Percentiles rank a stretch among this genome's conserved stretches.
phyloP scores from a whole-genome alignment of 2,329 filamentous ascomycete genomes.

The Rutstroemia sp. region DNA sequence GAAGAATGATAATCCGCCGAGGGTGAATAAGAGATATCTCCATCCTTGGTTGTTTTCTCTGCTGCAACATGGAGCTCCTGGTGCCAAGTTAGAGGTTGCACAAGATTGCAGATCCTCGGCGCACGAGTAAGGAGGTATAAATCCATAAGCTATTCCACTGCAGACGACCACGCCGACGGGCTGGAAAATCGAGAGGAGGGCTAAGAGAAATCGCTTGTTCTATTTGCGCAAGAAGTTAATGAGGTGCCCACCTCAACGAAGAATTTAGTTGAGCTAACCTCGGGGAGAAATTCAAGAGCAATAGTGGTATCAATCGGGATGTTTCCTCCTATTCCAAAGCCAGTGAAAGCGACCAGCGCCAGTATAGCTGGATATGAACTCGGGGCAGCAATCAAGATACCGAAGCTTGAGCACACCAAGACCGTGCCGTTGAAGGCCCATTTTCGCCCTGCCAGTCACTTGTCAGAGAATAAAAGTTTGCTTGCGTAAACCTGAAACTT shows the following conservation, averaged over 20 bases:
- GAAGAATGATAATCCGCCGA: constrained; percentile 46
- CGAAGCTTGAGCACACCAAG: constrained; percentile 18
- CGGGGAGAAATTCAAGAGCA: constrained; percentile 23
- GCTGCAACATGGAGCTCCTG: constrained; percentile 20
- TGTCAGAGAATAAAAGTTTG: neutral
- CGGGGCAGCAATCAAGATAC: constrained; percentile 15
- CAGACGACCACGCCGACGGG: constrained; percentile 22
- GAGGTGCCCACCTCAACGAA: neutral
- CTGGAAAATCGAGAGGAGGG: constrained; percentile 23
- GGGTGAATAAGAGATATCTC: constrained; percentile 48
- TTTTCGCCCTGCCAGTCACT: constrained; percentile 12
- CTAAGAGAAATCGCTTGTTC: constrained; percentile 22
- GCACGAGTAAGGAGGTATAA: constrained; percentile 19
- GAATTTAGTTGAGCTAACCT: constrained; percentile 7
- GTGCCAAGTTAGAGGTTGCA: constrained; percentile 16
- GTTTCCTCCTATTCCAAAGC: constrained; percentile 25
- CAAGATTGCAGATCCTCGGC: constrained; percentile 10
- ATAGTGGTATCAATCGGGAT: constrained; percentile 27
- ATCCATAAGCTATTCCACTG: constrained; percentile 21
- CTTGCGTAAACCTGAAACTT: neutral
- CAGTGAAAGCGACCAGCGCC: constrained; percentile 15
- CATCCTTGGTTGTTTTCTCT: constrained; percentile 47
- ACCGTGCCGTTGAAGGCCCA: constrained; percentile 24
- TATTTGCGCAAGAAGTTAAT: constrained; percentile 3
- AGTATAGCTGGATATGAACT: constrained; percentile 16